phyloP scores from a whole-genome alignment of 2,329 filamentous ascomycete genomes.

The Talaromyces sp. region DNA sequence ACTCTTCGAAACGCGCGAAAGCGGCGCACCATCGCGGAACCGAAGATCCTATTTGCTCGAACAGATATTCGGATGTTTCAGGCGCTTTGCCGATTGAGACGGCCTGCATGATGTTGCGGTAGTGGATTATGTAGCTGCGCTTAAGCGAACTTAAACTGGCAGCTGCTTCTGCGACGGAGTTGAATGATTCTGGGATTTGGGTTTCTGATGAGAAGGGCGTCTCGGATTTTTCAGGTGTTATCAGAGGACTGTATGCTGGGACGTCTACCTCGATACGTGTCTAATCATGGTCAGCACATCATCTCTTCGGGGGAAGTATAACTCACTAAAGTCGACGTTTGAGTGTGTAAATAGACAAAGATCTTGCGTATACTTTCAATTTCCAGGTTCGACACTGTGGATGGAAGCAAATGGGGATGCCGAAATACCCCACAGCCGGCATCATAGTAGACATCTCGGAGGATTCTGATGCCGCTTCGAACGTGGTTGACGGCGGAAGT shows the following conservation, averaged over 20 bases:
- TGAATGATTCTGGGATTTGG: neutral
- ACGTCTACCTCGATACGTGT: neutral
- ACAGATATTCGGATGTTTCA: neutral
- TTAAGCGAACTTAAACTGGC: neutral
- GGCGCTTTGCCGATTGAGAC: neutral
- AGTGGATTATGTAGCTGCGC: slow-evolving; percentile 2
- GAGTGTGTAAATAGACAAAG: slow-evolving; percentile 5
- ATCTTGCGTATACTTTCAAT: slow-evolving; percentile 11
- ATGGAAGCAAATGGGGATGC: slow-evolving; percentile 19
- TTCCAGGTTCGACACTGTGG: slow-evolving; percentile 17
- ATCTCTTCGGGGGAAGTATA: neutral
- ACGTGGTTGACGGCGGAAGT: slow-evolving; percentile 23
- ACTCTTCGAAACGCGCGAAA: slow-evolving; percentile 4
- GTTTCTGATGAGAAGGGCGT: neutral
- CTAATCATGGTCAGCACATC: neutral
- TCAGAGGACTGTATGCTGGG: neutral
- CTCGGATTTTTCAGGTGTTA: neutral
- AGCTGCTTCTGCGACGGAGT: slow-evolving; percentile 9
- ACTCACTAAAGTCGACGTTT: slow-evolving; percentile 12
- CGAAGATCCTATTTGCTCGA: neutral
- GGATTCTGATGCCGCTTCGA: slow-evolving; percentile 23
- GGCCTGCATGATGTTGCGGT: slow-evolving; percentile 3
- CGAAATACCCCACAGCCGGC: slow-evolving; percentile 5
- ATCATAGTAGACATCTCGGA: slow-evolving; percentile 20
- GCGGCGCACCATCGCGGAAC: slow-evolving; percentile 10